These are phyloP conservation scores for Trifolium repens DNA, from an alignment of 306 rosid genomes.

Conservation along the genomic window DNA sequence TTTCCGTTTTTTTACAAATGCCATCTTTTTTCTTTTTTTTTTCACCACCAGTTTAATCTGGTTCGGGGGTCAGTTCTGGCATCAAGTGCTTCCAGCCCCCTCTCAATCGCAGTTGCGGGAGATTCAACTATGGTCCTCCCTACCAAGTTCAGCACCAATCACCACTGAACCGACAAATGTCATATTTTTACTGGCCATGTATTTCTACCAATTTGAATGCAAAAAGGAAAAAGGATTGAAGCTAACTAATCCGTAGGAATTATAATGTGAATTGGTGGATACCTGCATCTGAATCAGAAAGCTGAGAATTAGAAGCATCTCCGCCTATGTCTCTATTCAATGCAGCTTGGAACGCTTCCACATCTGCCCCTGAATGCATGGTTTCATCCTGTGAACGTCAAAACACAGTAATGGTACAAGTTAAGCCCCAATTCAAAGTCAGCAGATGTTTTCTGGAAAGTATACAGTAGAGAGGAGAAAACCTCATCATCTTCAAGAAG, in stretches of 20 bases:
- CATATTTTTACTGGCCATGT: neutral
- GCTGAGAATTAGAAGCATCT: constrained; percentile 59
- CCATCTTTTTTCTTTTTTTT: neutral
- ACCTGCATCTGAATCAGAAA: constrained; percentile 61
- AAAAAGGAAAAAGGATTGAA: constrained; percentile 17
- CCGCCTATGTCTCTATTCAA: constrained; percentile 81
- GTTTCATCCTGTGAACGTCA: constrained; percentile 68
- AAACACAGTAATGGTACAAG: constrained; percentile 20
- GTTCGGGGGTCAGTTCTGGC: no score
- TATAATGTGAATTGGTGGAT: constrained; percentile 18
- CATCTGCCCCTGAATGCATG: constrained; percentile 88
- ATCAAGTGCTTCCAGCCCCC: no score
- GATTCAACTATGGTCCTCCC: no score
- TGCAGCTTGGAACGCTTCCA: constrained; percentile 91
- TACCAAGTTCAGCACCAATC: no score
- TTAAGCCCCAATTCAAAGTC: constrained; percentile 8
- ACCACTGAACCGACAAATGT: neutral
- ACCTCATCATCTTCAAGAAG: constrained; percentile 96
- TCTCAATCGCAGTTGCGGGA: no score
- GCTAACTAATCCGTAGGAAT: constrained; percentile 13
- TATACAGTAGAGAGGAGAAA: constrained; percentile 31
- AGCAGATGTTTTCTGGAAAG: constrained; percentile 10
- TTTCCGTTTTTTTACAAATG: neutral
- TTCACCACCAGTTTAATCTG: no score
- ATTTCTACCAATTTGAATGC: constrained; percentile 10